Evolutionary conservation across 202 grass and related monocot genomes (phyloP).

Genomic region (Brachypodium distachyon): DNA sequence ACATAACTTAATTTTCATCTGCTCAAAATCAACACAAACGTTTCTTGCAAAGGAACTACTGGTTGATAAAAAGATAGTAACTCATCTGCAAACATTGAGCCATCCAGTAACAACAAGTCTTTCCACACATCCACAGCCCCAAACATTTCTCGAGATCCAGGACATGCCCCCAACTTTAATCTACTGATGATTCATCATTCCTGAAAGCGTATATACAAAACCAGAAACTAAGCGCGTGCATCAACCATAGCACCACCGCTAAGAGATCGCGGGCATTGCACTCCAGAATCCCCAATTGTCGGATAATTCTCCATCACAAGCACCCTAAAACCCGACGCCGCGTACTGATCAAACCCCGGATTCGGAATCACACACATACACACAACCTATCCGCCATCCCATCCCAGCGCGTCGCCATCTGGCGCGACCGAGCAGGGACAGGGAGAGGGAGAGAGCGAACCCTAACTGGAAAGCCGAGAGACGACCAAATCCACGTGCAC

Average conservation of each 20-base stretch:
- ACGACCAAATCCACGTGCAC: background rate
- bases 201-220: background rate
- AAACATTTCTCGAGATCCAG: background rate
- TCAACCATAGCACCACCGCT: background rate
- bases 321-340: background rate
- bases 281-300: background rate
- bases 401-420: conserved; percentile 8
- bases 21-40: background rate
- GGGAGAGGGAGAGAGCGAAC: background rate
- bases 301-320: background rate
- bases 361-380: background rate
- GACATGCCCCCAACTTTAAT: background rate
- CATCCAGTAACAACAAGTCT: background rate
- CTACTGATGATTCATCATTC: background rate
- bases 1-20: background rate
- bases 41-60: background rate
- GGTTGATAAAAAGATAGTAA: background rate
- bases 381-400: background rate
- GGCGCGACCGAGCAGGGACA: background rate
- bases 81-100: background rate
- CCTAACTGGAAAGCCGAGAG: background rate
- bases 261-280: conserved; percentile 5
- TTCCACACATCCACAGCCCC: background rate
- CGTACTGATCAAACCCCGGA: background rate
- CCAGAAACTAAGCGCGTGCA: background rate